These are phyloP conservation scores for Haplosporangium gracile DNA, from an alignment of 192 early-diverging fungal genomes.

Conservation along the genomic window DNA sequence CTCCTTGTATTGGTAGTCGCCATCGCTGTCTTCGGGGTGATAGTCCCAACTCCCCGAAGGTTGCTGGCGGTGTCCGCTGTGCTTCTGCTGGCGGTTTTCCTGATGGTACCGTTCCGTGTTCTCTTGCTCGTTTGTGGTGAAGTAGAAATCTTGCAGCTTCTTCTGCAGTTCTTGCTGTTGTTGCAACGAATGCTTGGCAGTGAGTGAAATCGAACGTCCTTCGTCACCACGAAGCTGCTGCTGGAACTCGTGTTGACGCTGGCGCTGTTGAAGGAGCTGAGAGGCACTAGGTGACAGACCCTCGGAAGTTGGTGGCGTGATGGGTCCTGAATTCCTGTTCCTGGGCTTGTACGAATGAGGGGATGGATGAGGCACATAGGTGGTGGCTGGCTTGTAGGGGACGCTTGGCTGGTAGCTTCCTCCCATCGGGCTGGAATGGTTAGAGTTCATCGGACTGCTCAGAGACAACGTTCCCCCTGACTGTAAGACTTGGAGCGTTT, in stretches of 20 bases:
- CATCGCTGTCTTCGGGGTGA: not conserved
- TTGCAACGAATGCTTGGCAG: not conserved
- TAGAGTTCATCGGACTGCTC: not conserved
- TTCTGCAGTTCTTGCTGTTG: slow-evolving; percentile 20
- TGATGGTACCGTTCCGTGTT: slow-evolving; percentile 13
- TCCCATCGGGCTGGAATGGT: not conserved
- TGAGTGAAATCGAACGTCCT: not conserved
- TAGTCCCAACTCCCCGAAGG: slow-evolving; percentile 4
- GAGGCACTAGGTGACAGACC: not conserved
- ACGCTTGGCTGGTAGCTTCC: slow-evolving; percentile 15
- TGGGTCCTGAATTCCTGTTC: slow-evolving; percentile 26
- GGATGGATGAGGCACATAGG: slow-evolving; percentile 34
- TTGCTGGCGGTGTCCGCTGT: slow-evolving; percentile 4
- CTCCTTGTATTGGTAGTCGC: not conserved
- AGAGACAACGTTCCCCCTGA: not conserved
- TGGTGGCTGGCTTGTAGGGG: slow-evolving; percentile 37
- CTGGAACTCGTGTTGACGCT: slow-evolving; percentile 12
- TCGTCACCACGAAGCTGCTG: slow-evolving; percentile 6
- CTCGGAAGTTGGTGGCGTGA: not conserved
- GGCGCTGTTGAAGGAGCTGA: slow-evolving; percentile 4
- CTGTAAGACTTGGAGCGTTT: not conserved
- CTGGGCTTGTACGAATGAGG: slow-evolving; percentile 24
- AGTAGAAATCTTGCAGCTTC: slow-evolving; percentile 30
- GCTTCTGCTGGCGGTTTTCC: slow-evolving; percentile 7
- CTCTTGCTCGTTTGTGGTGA: slow-evolving; percentile 30